These are phyloP conservation scores for Metarhizium brunneum DNA, from an alignment of 2,329 filamentous ascomycete species.

Conservation along the genomic window DNA sequence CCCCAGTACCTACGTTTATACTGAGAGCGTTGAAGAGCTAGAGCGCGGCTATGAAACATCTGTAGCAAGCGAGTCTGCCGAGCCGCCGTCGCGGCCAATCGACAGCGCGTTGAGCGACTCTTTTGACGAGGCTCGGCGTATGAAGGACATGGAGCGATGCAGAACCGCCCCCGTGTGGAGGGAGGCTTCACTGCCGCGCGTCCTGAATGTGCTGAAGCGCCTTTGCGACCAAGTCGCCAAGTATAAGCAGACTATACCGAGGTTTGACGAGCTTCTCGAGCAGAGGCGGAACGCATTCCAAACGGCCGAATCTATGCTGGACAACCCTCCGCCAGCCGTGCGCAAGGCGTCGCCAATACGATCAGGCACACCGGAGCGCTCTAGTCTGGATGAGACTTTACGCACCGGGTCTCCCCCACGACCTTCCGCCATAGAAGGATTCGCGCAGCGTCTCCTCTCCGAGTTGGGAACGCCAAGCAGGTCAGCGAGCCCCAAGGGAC, in stretches of 20 bases:
- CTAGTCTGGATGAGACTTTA: constrained; percentile 32
- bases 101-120: neutral
- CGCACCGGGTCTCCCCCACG: constrained; percentile 42
- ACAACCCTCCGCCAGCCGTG: constrained; percentile 20
- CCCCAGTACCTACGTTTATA: constrained; percentile 49
- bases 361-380: constrained; percentile 30
- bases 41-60: constrained; percentile 6
- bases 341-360: constrained; percentile 20
- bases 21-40: constrained; percentile 14
- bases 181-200: constrained; percentile 37
- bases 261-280: constrained; percentile 64
- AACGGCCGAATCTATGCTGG: constrained; percentile 42
- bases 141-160: constrained; percentile 40
- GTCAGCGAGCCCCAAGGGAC: constrained; percentile 38
- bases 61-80: constrained; percentile 4
- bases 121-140: constrained; percentile 22
- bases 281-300: constrained; percentile 56
- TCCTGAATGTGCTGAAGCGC: constrained; percentile 48
- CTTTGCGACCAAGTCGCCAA: constrained; percentile 53
- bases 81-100: neutral
- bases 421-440: constrained; percentile 47
- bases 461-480: constrained; percentile 48
- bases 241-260: constrained; percentile 56
- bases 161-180: constrained; percentile 45
- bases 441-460: constrained; percentile 53